Conservation (phyloP, 768 basidiomycete genomes). For the Gloeopeniophorella convolvens region DNA sequence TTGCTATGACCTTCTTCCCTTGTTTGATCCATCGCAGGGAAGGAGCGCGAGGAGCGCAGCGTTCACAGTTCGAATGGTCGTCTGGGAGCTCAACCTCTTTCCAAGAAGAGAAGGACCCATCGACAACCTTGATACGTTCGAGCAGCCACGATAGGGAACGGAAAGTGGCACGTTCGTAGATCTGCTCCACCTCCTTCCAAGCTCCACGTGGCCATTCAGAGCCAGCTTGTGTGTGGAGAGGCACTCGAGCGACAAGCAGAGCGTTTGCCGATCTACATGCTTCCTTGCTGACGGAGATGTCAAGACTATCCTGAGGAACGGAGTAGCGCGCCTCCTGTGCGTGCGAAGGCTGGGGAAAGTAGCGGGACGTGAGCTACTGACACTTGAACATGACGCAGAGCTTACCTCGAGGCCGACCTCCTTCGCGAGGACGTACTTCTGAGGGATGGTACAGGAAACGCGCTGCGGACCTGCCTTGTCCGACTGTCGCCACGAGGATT, state of each 20-base stretch:
- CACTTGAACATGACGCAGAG: neutral
- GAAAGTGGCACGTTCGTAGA: slow-evolving; percentile 80
- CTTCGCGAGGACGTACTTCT: slow-evolving; percentile 53
- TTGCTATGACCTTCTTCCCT: slow-evolving; percentile 51
- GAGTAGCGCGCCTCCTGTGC: slow-evolving; percentile 55
- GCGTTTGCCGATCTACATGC: slow-evolving; percentile 74
- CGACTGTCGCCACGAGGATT: slow-evolving; percentile 74
- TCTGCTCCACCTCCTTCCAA: slow-evolving; percentile 81
- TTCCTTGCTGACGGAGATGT: slow-evolving; percentile 46
- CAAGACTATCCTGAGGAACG: slow-evolving; percentile 48
- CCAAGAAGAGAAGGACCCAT: slow-evolving; percentile 63
- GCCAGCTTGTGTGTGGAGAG: slow-evolving; percentile 63
- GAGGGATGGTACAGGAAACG: slow-evolving; percentile 54
- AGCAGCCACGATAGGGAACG: slow-evolving; percentile 80
- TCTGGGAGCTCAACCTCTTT: slow-evolving; percentile 43
- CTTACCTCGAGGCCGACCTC: slow-evolving; percentile 50
- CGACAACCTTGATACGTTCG: slow-evolving; percentile 73
- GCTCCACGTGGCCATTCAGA: slow-evolving; percentile 67
- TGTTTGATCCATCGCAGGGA: slow-evolving; percentile 65
- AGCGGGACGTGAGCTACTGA: neutral
- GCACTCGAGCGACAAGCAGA: slow-evolving; percentile 69
- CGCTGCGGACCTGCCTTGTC: slow-evolving; percentile 40
- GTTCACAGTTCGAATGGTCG: slow-evolving; percentile 52
- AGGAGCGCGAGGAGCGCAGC: slow-evolving; percentile 79
- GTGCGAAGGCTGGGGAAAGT: slow-evolving; percentile 14